Evolutionary conservation across 2,329 filamentous ascomycete species (phyloP), one percentile per base, ranked within the genome.

Genomic region (Fusarium continuum): DNA sequence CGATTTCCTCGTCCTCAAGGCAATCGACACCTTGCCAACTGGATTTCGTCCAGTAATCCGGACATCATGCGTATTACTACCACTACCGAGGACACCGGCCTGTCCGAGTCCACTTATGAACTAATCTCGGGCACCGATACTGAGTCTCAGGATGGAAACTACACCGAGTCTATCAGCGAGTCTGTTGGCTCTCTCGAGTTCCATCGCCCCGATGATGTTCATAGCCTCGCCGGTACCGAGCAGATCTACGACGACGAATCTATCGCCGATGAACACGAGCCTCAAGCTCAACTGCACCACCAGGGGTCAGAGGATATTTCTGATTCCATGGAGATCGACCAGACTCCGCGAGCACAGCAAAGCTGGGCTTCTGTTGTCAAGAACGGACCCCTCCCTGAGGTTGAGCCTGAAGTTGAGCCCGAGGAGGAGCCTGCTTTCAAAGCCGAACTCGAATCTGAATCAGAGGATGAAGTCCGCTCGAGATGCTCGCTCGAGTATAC

Each of bases 41-140:
- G 84, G 84, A 78, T 88, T 43, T 85, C 83, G 7, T 81, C 79
- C 48, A 86, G 84, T 68, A 80, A 83, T 25, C 83, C 83, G 47
- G 80, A 84, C 74, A 85, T 86, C 62, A 85, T 85, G 82, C 79
- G 78, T 63, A 74, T 79, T 19, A 75, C 76, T 31, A 75, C 71
- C 48, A 75, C 76, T 23, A 77, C 79, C 55, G 80, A 83, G 34
- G 79, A 81, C 61, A 80, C 83, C 72, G 85, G 77, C 67, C 71
- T 87, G 69, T 75, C 79, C 69, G 85, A 85, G 68, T 85, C 85
- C 51, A 78, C 83, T 55, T 88, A 84, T 72, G 85, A 87, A 69
- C 75, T 87, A 41, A 82, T 88, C 71, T 77, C 77, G 50, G 78
- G 77, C 65, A 82, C 80, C 51, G 84, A 86, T 61, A 81, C 78